phyloP scores from a whole-genome alignment of 495 filamentous ascomycete genomes.

The Jackrogersella minutella region DNA sequence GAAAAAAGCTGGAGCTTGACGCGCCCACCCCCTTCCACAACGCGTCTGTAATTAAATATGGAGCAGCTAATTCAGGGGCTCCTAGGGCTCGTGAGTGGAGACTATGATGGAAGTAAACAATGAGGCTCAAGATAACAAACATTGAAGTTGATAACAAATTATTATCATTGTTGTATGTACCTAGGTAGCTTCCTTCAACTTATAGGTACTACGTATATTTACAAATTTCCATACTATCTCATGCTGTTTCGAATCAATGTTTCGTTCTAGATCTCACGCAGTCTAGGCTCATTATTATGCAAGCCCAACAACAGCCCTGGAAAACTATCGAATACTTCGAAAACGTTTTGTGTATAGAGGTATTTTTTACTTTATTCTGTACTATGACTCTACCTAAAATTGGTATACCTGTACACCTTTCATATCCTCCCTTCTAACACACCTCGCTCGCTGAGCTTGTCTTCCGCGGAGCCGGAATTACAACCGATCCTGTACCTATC shows the following conservation, averaged over 20 bases:
- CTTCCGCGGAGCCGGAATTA: neutral
- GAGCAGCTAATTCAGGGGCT: too few species aligned
- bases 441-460: slow-evolving; percentile 11
- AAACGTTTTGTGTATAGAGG: slow-evolving; percentile 4
- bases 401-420: slow-evolving; percentile 34
- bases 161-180: too few species aligned
- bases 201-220: neutral
- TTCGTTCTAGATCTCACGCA: too few species aligned
- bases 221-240: too few species aligned
- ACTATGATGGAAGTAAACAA: too few species aligned
- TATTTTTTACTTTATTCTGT: slow-evolving; percentile 38
- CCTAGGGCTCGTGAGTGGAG: too few species aligned
- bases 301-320: too few species aligned
- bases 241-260: too few species aligned
- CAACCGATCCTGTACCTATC: slow-evolving; percentile 8
- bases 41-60: slow-evolving; percentile 6
- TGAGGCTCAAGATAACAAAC: too few species aligned
- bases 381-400: slow-evolving; percentile 33
- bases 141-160: too few species aligned
- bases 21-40: neutral
- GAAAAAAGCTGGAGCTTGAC: neutral
- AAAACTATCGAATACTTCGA: neutral
- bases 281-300: too few species aligned
- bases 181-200: too few species aligned
- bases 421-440: neutral